Evolutionary conservation across 2,329 filamentous ascomycete genomes (phyloP).

Genomic region (Thielaviopsis punctulata): DNA sequence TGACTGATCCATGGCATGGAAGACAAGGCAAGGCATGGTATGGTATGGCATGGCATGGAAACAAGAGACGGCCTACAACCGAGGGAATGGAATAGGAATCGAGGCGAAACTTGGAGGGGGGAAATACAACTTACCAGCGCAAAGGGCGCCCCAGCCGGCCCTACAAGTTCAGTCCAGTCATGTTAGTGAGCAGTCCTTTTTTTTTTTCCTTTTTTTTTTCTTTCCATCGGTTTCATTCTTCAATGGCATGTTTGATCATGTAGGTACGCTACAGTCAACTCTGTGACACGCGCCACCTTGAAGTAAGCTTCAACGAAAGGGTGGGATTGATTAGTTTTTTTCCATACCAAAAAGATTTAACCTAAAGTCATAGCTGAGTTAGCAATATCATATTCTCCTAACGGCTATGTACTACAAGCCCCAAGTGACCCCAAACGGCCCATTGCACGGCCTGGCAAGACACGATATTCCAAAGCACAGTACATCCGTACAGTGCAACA

Average conservation of each 20-base stretch:
- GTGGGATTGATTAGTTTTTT: not conserved
- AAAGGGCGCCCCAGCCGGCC: slow-evolving; percentile 83
- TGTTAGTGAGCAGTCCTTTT: not conserved
- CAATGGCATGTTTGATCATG: not conserved
- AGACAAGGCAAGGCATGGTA: not conserved
- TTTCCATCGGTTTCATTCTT: too few relatives aligned
- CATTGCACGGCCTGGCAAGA: too few relatives aligned
- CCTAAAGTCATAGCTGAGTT: slow-evolving; percentile 22
- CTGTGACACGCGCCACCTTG: not conserved
- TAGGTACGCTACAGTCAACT: not conserved
- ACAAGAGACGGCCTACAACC: not conserved
- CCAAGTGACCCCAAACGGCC: not conserved
- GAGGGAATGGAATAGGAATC: not conserved
- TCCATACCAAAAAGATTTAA: slow-evolving; percentile 47
- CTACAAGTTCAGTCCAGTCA: slow-evolving; percentile 26
- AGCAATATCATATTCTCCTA: slow-evolving; percentile 6
- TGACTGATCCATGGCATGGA: too few relatives aligned
- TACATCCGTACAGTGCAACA: not conserved
- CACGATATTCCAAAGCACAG: not conserved
- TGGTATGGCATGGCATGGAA: not conserved
- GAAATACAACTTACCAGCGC: slow-evolving; percentile 44
- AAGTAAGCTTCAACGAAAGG: not conserved
- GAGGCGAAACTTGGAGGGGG: not conserved
- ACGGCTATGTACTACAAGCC: not conserved
- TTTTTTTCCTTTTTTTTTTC: not conserved